A percentile compares a stretch with the other conserved stretches of the same genome.
phyloP scores from a whole-genome alignment of 306 rosid species.

The Dicorynia guianensis region DNA sequence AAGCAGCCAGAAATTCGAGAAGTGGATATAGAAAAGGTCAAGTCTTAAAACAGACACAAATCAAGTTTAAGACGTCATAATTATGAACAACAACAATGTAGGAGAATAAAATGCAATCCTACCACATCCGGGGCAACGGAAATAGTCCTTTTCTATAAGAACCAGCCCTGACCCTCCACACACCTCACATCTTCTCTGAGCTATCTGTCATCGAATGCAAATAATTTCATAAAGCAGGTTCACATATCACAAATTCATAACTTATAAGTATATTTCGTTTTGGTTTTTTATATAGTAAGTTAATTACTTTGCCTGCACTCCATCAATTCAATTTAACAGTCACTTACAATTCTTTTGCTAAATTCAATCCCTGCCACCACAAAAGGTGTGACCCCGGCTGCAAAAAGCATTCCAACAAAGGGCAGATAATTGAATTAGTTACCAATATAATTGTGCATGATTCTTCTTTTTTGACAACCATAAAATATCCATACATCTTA shows the following conservation, averaged over 20 bases:
- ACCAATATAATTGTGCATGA: neutral
- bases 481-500: too few species aligned
- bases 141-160: conserved; percentile 60
- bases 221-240: neutral
- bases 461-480: too few species aligned
- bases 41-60: too few species aligned
- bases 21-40: too few species aligned
- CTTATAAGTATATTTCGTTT: neutral
- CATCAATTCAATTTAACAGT: neutral
- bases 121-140: conserved; percentile 90
- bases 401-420: conserved; percentile 23
- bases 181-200: conserved; percentile 69
- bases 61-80: too few species aligned
- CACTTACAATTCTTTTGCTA: conserved; percentile 88
- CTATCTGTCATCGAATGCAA: conserved; percentile 55
- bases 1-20: too few species aligned
- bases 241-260: neutral
- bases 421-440: neutral
- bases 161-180: conserved; percentile 93
- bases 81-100: neutral
- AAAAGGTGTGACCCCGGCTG: conserved; percentile 89
- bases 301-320: too few species aligned
- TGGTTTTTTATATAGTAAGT: too few species aligned
- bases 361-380: conserved; percentile 96
- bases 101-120: conserved; percentile 23